Evolutionary conservation across 1,284 basidiomycete species (phyloP), one percentile per base, ranked within the genome.

Genomic region (Ceratobasidium sp.): DNA sequence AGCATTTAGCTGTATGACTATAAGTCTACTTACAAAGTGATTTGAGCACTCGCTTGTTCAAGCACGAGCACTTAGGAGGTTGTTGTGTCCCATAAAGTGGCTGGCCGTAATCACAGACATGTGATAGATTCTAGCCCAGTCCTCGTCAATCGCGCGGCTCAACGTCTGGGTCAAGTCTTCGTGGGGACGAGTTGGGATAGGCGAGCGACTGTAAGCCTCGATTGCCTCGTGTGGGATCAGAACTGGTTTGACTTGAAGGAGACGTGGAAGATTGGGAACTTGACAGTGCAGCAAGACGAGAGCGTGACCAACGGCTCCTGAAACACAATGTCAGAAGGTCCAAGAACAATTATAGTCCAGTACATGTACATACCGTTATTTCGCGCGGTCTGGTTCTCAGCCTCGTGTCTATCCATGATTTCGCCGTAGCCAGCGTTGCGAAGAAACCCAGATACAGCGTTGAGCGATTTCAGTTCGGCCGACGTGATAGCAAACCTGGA

Each of bases 221-320:
- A 69, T 58, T 11, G 67, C 67, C 53, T 69, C 67, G 33, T 23
- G 51, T 13, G 53, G 56, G 31, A 69, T 69, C 33, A 69, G 53
- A 10, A 69, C 33, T 3, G 67, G 67, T 23, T 69, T 69, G 31
- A 69, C 15, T n/a, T 69, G 28, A 53, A 69, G 53, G 17, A 69
- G 35, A 26, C 37, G 33, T n/a, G 67, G 67, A 45, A 56, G n/a
- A 2, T 5, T 6, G 13, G 51, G 51, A 8, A 37, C 17, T 53
- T 58, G 28, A 20, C 67, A 69, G n/a, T 37, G 33, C 17, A 69
- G 31, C 8, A 69, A 31, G 26, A 49, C 53, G 15, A 69, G 31
- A 8, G 67, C 67, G 15, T 69, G 67, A 6, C 67, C 67, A n/a
- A 69, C 53, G 20, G 28, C 67, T 1, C 67, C 67, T 69, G 35